Percentiles rank a stretch among this genome's conserved stretches.
These are phyloP conservation scores for Ceratocystis huliohia DNA, from an alignment of 2,329 filamentous ascomycete genomes.

Conservation along the genomic window DNA sequence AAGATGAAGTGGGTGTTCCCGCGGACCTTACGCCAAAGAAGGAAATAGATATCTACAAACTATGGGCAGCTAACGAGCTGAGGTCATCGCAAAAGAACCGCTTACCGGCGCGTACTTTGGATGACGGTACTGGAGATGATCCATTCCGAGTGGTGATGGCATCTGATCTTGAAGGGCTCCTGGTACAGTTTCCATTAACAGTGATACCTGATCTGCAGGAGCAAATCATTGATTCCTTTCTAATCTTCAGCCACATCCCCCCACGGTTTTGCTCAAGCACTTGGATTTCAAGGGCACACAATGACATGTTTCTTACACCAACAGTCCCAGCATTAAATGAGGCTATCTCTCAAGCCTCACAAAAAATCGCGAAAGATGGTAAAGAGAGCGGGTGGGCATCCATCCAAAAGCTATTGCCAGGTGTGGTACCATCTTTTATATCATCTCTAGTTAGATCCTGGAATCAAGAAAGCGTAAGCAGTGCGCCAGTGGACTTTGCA, in stretches of 20 bases:
- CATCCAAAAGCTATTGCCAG: conserved; percentile 1
- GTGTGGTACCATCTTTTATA: conserved; percentile 10
- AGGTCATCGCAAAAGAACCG: conserved; percentile 35
- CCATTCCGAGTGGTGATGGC: conserved; percentile 72
- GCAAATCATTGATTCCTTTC: conserved; percentile 54
- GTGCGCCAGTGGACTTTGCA: conserved; percentile 28
- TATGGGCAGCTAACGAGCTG: conserved; percentile 45
- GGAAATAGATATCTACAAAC: conserved; percentile 37
- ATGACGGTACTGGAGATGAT: conserved; percentile 65
- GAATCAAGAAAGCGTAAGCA: neutral
- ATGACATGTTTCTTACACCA: conserved; percentile 40
- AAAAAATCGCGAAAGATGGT: neutral
- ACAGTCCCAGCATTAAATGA: conserved; percentile 25
- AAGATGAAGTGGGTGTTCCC: conserved; percentile 16
- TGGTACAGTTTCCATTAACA: conserved; percentile 39
- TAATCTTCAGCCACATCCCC: conserved; percentile 50
- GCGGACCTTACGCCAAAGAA: conserved; percentile 11
- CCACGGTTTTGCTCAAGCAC: conserved; percentile 22
- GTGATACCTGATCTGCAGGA: conserved; percentile 29
- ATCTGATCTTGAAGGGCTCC: conserved; percentile 55
- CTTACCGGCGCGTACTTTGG: conserved; percentile 59
- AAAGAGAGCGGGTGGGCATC: neutral
- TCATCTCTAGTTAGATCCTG: neutral
- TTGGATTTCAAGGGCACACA: conserved; percentile 29
- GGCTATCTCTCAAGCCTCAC: neutral